Evolutionary conservation across 208 protist species (phyloP), one percentile per base, ranked within the genome.

Genomic region (Acanthamoeba triangularis): DNA sequence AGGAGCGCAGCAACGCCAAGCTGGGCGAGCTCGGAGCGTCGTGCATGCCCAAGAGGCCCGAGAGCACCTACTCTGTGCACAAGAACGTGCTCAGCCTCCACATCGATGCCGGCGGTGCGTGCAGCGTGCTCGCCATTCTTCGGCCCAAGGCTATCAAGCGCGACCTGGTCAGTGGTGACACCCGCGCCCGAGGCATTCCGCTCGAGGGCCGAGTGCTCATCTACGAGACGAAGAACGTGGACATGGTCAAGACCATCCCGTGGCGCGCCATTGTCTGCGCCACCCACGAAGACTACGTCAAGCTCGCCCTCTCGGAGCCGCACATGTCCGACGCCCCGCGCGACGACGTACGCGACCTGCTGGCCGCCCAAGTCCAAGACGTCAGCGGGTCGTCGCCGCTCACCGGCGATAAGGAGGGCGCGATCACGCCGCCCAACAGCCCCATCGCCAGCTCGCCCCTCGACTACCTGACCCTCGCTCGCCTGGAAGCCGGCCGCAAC

Each of bases 151-250:
- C 90, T 16, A 80, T 80, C 44, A 85, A 85, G 76, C 37, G 76
- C 37, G 76, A 85, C 37, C 8, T 56, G 10, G 23, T 56, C 76
- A 28, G 14, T 16, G 18, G 35, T 11, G 33, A 65, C 30, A 25
- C 16, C 16, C 54, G n/a, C 4, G 16, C 41, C 28, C 44, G 35
- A 11, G 28, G 74, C 74, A 52, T 61, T 3, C 47, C 54, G 47
- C 88, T 94, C 44, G 56, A 72, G 44, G 90, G 90, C 13, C 37
- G 52, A 4, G n/a, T 94, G 7, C 41, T 94, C 5, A 88, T 96
- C 44, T 96, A 95, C 52, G 96, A 97, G 41, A 96, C 95, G 6
- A 97, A 97, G 59, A 97, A 97, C 87, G 93, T 87, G 30, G 96
- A 97, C 95, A 84, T 95, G 1, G 93, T 94, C 30, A 97, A 96